phyloP scores from a whole-genome alignment of 441 rosid genomes.

The Pelargonium citronellum region DNA sequence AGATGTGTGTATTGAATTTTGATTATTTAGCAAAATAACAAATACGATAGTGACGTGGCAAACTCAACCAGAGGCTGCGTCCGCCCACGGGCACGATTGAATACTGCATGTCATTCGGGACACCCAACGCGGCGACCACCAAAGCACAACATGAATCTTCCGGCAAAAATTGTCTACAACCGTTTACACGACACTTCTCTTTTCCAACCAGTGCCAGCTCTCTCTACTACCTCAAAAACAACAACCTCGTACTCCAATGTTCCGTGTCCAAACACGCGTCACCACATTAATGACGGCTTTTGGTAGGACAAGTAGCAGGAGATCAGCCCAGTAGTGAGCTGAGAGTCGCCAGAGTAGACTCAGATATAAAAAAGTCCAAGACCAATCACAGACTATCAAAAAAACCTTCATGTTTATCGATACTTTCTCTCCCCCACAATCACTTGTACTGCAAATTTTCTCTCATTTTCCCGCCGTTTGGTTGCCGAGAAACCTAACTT shows the following conservation, averaged over 20 bases:
- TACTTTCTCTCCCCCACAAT: neutral
- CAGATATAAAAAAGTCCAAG: neutral
- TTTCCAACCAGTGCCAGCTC: neutral
- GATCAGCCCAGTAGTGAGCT: slow-evolving; percentile 15
- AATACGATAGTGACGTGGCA: neutral
- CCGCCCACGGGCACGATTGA: neutral
- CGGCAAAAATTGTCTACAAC: neutral
- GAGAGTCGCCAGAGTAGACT: slow-evolving; percentile 35
- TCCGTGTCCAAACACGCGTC: neutral
- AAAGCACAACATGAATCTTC: neutral
- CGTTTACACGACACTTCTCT: neutral
- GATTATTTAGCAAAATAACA: neutral
- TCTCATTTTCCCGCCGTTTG: slow-evolving; percentile 18
- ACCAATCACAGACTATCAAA: neutral
- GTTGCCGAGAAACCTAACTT: neutral
- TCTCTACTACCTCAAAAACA: too few species aligned
- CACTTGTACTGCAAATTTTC: slow-evolving; percentile 6
- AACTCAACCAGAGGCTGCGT: neutral
- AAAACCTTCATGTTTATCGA: neutral
- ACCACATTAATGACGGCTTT: neutral
- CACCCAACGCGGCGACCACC: neutral
- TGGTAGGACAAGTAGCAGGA: slow-evolving; percentile 4
- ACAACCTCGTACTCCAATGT: too few species aligned
- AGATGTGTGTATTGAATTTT: too few species aligned
- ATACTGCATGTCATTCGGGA: neutral